Base-by-base conservation (phyloP, 83 land plant genomes). In the Larix sibirica region DNA sequence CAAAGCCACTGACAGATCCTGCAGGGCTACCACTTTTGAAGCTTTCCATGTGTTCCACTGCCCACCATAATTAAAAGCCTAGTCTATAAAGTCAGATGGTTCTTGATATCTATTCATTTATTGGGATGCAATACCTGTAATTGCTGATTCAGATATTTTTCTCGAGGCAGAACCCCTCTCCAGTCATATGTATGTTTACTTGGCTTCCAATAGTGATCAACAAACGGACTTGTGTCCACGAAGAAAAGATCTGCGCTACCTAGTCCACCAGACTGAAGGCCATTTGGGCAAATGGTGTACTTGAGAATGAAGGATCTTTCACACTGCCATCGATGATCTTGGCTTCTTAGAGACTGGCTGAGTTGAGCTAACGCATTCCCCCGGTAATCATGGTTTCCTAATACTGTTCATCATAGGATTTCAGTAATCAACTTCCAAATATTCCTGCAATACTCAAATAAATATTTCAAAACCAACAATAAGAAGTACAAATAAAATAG, bases 211-310 rank as follows among this genome's bases (percentile, higher is more conserved):
- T 94, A 96, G 9, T 88, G 81, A 31, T 87, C 74, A 14, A 91
- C 90, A 63, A 96, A 94, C 1, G 98, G 95, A 42, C 89, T 94
- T 10, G 98, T 97, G 84, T 97, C 99, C 60, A 97, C 90, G 77
- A 97, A 92, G 85, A 97, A 90, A 69, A 97, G 88, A 0, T 97
- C 98, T 47, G 58, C 99, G 2, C 18, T 18, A 0, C 26, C 83
- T 8, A 23, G 14, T 17, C 24, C 8, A 6, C 12, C 68, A 4
- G 80, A 54, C 40, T 78, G 36, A 6, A 47, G 26, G 23, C 13
- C 26, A 6, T 56, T 63, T 23, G 14, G 16, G 36, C 50, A 24
- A 7, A 58, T 24, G 20, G 36, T 77, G 50, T 77, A 77, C 8
- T 87, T 83, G 24, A 94, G 60, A 42, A 88, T 67, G 76, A 86